These are phyloP conservation scores for Stagonosporopsis rhizophila DNA, from an alignment of 2,329 filamentous ascomycete species.

Conservation along the genomic window DNA sequence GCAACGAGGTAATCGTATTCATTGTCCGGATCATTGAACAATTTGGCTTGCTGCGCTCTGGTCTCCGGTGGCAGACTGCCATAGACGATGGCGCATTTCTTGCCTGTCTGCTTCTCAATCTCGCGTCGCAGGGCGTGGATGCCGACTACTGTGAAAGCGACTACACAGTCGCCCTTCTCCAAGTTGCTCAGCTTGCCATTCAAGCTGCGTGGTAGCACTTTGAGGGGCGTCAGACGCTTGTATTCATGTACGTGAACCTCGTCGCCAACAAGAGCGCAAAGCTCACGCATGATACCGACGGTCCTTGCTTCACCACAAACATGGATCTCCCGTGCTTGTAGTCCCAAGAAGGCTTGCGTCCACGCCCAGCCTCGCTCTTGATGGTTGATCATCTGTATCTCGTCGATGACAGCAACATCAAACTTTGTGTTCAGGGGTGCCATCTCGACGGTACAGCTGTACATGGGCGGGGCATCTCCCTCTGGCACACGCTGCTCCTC, in stretches of 20 bases:
- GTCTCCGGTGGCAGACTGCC: slow-evolving; percentile 92
- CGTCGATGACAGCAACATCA: slow-evolving; percentile 95
- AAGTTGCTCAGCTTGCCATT: slow-evolving; percentile 71
- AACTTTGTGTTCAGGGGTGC: slow-evolving; percentile 65
- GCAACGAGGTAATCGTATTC: slow-evolving; percentile 95
- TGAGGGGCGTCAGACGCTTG: slow-evolving; percentile 78
- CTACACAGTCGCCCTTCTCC: slow-evolving; percentile 87
- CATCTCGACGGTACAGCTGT: slow-evolving; percentile 96
- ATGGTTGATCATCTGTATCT: slow-evolving; percentile 96
- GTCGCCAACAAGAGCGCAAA: slow-evolving; percentile 83
- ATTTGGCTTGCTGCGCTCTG: slow-evolving; percentile 83
- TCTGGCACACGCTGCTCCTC: slow-evolving; percentile 80
- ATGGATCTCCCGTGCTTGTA: slow-evolving; percentile 88
- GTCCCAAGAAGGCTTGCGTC: slow-evolving; percentile 87
- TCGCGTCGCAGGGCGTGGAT: slow-evolving; percentile 81
- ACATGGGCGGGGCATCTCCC: slow-evolving; percentile 60
- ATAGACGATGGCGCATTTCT: slow-evolving; percentile 90
- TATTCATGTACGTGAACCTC: slow-evolving; percentile 83
- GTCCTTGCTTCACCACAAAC: slow-evolving; percentile 89
- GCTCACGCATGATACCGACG: slow-evolving; percentile 76
- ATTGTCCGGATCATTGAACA: slow-evolving; percentile 95
- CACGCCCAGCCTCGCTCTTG: slow-evolving; percentile 86
- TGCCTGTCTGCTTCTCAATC: slow-evolving; percentile 78
- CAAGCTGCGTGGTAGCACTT: slow-evolving; percentile 70
- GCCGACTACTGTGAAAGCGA: slow-evolving; percentile 81